These are phyloP conservation scores for Fusarium luffae DNA, from an alignment of 2,329 filamentous ascomycete species.

Conservation along the genomic window DNA sequence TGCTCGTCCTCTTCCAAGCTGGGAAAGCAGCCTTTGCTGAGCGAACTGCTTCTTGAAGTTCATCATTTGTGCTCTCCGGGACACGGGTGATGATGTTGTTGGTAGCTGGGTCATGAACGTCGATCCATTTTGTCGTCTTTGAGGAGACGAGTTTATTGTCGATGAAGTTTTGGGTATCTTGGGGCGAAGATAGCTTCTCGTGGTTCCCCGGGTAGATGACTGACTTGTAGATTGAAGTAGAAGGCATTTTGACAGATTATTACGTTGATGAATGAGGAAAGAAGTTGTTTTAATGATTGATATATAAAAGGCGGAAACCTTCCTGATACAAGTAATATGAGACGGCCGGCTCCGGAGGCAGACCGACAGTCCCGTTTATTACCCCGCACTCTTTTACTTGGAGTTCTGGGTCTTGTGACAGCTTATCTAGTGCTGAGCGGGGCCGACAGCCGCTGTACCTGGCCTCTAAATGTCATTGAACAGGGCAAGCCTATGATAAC, in stretches of 20 bases:
- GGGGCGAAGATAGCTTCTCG: slow-evolving; percentile 30
- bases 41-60: slow-evolving; percentile 74
- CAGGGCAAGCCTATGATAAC: not conserved
- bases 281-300: not conserved
- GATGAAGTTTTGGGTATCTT: slow-evolving; percentile 77
- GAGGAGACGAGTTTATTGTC: slow-evolving; percentile 77
- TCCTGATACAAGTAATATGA: slow-evolving; percentile 18
- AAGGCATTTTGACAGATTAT: slow-evolving; percentile 16
- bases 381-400: slow-evolving; percentile 23
- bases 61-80: slow-evolving; percentile 77
- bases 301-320: slow-evolving; percentile 20
- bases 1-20: slow-evolving; percentile 72
- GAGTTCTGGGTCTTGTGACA: slow-evolving; percentile 19
- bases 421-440: slow-evolving; percentile 19
- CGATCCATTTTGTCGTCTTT: slow-evolving; percentile 73
- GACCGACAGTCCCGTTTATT: slow-evolving; percentile 25
- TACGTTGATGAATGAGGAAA: not conserved
- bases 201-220: slow-evolving; percentile 42
- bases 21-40: slow-evolving; percentile 77
- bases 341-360: slow-evolving; percentile 33
- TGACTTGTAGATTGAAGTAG: slow-evolving; percentile 29
- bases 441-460: slow-evolving; percentile 1
- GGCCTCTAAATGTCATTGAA: not conserved
- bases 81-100: slow-evolving; percentile 82
- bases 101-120: slow-evolving; percentile 80